Evolutionary conservation across 73 alveolate species (phyloP).

Genomic region (Urostyla sp.): DNA sequence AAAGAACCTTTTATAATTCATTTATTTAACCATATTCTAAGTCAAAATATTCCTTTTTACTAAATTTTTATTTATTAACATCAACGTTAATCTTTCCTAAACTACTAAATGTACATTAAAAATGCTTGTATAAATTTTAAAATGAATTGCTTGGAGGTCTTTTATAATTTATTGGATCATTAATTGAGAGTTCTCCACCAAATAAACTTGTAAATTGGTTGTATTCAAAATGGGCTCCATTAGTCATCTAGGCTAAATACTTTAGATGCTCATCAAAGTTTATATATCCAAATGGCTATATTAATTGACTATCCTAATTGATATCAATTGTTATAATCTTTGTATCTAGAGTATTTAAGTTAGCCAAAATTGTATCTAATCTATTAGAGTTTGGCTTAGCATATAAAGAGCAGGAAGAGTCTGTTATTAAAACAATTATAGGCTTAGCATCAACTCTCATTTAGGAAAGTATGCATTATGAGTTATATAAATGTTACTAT

Average conservation of each 20-base stretch:
- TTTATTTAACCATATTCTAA: too few relatives aligned
- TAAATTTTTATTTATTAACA: too few relatives aligned
- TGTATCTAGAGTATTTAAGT: conserved; percentile 19
- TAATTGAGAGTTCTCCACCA: not conserved
- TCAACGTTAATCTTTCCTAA: too few relatives aligned
- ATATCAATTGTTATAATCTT: conserved; percentile 41
- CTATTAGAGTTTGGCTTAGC: not conserved
- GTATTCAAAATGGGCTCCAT: conserved; percentile 48
- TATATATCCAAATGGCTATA: conserved; percentile 27
- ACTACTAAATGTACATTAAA: too few relatives aligned
- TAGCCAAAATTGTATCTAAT: conserved; percentile 6
- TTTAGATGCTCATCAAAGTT: conserved; percentile 44
- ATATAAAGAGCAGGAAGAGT: conserved; percentile 18
- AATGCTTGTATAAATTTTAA: too few relatives aligned
- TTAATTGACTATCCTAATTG: conserved; percentile 26
- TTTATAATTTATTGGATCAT: too few relatives aligned
- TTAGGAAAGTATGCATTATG: not conserved
- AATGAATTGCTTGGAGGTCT: too few relatives aligned
- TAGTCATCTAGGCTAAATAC: conserved; percentile 38
- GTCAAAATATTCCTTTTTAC: too few relatives aligned
- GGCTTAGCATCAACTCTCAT: conserved; percentile 37
- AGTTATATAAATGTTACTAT: conserved; percentile 18
- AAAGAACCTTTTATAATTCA: too few relatives aligned
- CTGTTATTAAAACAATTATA: conserved; percentile 17
- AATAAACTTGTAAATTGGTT: not conserved